A percentile compares a stretch with the other conserved stretches of the same genome.
Conservation (phyloP, 1,139 yeast species). For the Maudiozyma humilis region DNA sequence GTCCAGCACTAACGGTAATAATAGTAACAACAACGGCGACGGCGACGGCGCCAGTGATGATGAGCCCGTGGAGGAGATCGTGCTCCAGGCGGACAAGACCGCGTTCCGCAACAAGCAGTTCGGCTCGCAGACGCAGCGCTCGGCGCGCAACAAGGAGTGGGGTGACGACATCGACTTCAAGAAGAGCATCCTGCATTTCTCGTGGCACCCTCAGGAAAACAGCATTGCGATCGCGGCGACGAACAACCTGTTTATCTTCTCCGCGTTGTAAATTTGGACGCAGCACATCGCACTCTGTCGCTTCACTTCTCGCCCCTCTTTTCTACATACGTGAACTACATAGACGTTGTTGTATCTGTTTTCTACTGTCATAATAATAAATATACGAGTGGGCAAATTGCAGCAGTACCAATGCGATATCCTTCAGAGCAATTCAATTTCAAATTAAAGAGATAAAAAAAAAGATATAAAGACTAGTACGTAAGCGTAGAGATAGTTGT, state of each 20-base stretch:
- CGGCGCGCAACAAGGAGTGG: constrained; percentile 49
- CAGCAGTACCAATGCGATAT: too few species aligned
- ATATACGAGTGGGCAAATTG: background rate
- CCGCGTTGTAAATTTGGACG: constrained; percentile 41
- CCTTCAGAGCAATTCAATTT: background rate
- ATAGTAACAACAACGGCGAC: constrained; percentile 2
- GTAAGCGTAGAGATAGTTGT: background rate
- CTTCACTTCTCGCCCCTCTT: background rate
- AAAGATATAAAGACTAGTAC: background rate
- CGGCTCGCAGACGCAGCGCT: constrained; percentile 27
- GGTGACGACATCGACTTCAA: constrained; percentile 83
- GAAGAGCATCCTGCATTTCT: constrained; percentile 86
- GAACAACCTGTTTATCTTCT: constrained; percentile 77
- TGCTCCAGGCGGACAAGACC: constrained; percentile 94
- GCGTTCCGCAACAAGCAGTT: constrained; percentile 58
- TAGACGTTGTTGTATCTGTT: background rate
- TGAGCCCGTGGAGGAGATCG: constrained; percentile 48
- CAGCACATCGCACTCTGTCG: too few species aligned
- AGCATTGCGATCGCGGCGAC: constrained; percentile 98
- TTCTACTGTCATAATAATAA: background rate
- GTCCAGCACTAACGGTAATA: constrained; percentile 4
- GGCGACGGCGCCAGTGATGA: constrained; percentile 6
- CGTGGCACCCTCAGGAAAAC: constrained; percentile 98
- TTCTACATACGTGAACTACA: background rate
- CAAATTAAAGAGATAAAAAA: background rate